A percentile compares a stretch with the other conserved stretches of the same genome.
phyloP scores from a whole-genome alignment of 176 grass and related monocot genomes.

The Carex littledalei region DNA sequence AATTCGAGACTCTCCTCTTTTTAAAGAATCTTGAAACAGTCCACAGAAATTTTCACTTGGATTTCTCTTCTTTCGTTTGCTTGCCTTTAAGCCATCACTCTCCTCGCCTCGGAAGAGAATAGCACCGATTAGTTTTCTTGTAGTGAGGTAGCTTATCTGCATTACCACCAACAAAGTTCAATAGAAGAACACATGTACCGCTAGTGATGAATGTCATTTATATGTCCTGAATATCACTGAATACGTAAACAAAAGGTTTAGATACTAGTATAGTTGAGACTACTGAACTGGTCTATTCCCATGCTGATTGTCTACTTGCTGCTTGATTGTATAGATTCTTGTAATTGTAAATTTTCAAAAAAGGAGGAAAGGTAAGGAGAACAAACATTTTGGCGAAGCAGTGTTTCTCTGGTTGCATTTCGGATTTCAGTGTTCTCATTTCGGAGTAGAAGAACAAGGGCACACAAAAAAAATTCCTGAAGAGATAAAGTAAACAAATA shows the following conservation, averaged over 20 bases:
- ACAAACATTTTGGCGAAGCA: slow-evolving; percentile 67
- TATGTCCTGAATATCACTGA: not conserved
- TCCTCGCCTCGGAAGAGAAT: slow-evolving; percentile 39
- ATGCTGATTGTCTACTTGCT: not conserved
- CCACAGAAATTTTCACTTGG: slow-evolving; percentile 50
- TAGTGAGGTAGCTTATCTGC: slow-evolving; percentile 64
- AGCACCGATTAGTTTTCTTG: slow-evolving; percentile 48
- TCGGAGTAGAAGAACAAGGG: slow-evolving; percentile 58
- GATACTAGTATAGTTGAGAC: not conserved
- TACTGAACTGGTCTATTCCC: not conserved
- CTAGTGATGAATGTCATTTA: not conserved
- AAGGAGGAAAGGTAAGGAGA: not conserved
- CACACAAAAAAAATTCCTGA: slow-evolving; percentile 57
- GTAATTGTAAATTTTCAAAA: not conserved
- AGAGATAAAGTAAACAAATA: not conserved
- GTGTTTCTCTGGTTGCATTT: slow-evolving; percentile 63
- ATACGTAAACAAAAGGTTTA: not conserved
- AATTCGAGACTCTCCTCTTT: slow-evolving; percentile 28
- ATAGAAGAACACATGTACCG: not conserved
- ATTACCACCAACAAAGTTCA: slow-evolving; percentile 20
- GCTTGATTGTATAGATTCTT: not conserved
- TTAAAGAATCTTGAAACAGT: slow-evolving; percentile 15
- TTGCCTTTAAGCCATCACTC: slow-evolving; percentile 44
- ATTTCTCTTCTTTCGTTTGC: slow-evolving; percentile 39
- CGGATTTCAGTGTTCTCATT: slow-evolving; percentile 59